Evolutionary conservation across 2,329 filamentous ascomycete genomes (phyloP).

Genomic region (Exophiala sp.): DNA sequence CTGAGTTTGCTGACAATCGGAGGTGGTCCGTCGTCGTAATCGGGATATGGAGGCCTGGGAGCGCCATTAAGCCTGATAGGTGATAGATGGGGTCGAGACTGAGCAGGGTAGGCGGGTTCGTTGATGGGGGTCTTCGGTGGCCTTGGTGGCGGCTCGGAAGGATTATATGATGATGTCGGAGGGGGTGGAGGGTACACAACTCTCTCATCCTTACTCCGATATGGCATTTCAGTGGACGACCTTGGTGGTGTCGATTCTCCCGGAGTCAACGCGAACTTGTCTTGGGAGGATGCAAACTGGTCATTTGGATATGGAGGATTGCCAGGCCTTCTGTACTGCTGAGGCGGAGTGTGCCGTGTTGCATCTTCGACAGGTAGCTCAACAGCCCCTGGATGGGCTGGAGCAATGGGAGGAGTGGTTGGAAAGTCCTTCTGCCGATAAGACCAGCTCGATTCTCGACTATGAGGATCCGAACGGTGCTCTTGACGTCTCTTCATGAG

Average conservation of each 20-base stretch:
- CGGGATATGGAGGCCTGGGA: constrained; percentile 62
- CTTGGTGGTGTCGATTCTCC: constrained; percentile 47
- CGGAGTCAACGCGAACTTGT: constrained; percentile 62
- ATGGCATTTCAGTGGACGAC: constrained; percentile 28
- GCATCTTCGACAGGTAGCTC: constrained; percentile 55
- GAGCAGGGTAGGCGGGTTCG: constrained; percentile 16
- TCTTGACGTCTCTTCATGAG: constrained; percentile 66
- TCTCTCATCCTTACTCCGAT: constrained; percentile 36
- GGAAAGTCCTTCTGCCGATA: constrained; percentile 32
- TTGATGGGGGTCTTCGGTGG: constrained; percentile 69
- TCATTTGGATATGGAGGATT: constrained; percentile 35
- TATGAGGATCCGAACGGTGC: constrained; percentile 30
- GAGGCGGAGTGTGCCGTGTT: constrained; percentile 29
- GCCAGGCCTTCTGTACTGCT: constrained; percentile 26
- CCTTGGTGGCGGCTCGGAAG: constrained; percentile 55
- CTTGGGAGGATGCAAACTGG: constrained; percentile 50
- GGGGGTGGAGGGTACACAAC: constrained; percentile 31
- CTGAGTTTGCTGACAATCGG: constrained; percentile 77
- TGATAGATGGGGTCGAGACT: constrained; percentile 32
- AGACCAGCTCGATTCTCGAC: constrained; percentile 29
- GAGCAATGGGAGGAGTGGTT: constrained; percentile 34
- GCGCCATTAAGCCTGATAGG: constrained; percentile 32
- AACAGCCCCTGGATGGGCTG: constrained; percentile 47
- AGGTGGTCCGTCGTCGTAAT: constrained; percentile 66
- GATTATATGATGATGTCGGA: constrained; percentile 31